Evolutionary conservation across 805 yeast genomes (phyloP), one percentile per base, ranked within the genome.

Genomic region (Yarrowia sp.): DNA sequence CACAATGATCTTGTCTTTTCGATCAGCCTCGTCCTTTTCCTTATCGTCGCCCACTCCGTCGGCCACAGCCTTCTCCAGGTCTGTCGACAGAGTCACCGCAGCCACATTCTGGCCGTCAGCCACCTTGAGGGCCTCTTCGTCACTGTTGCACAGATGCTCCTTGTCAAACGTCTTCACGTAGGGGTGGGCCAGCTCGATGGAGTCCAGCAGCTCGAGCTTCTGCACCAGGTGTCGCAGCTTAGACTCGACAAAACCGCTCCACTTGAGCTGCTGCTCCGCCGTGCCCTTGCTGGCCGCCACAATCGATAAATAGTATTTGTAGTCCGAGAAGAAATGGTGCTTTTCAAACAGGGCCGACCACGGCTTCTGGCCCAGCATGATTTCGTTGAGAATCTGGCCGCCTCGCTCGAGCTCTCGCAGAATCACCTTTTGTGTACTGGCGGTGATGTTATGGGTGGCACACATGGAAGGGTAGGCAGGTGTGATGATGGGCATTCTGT

Each of bases 401-500:
- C 97, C 98, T 71, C 97, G 86, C 68, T 82, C 79, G 72, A 95
- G 83, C 76, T 95, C 99, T n/a, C 81, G 76, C 75, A 92, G 75
- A 42, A 95, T 91, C 24, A 95, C 85, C 72, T 85, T 86, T 77
- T 91, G 94, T 0, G 98, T 94, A 0, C 98, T 92, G 17, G 85
- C 86, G 1, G 96, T 88, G 53, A 95, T 93, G 76, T 95, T 95
- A 77, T 95, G 99, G 0, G 99, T 95, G 0, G 99, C 97, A 79
- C 99, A 95, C 99, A 95, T 95, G 1, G 98, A 93, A 0, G 97
- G 97, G 75, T 92, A 92, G 0, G 98, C 98, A 0, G 99, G 99
- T 0, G 99, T 95, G 69, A 95, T 95, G 12, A 95, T 97, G 0
- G 99, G 99, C 99, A 95, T 95, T 72, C 88, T 82, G 78, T 95